Base-by-base conservation (phyloP, 345 rosid species). In the Eutrema yunnanense region DNA sequence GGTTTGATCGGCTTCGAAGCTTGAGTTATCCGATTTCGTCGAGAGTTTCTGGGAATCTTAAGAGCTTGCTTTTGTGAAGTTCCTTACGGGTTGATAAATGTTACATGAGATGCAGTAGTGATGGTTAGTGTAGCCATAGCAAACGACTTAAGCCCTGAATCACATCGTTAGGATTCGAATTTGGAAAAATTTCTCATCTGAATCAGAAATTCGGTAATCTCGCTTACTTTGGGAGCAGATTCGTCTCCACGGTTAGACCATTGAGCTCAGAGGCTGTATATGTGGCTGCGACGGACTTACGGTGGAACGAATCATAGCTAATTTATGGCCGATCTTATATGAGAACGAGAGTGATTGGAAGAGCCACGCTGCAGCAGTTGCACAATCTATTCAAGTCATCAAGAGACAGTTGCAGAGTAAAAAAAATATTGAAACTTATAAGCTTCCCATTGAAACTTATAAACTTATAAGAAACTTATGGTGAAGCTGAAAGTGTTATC, bases 291-390 rank as follows among this genome's bases (percentile, higher is more conserved):
- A 92, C 73, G 98, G 97, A 34, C 89, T 90, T 10, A 95, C 96
- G 5, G 86, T 95, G 49, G 96, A 90, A 50, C 80, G 84, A 36
- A 90, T 95, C 62, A 78, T 85, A 58, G 86, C 90, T 56, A 86
- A 67, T 71, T 85, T 81, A 55, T 95, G 97, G 99, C 51, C 84
- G 34, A 87, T 95, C 47, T 79, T 90, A 26, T 89, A 89, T 26
- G 99, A 92, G 77, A 78, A 72, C 49, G 97, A 92, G 62, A 74
- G 80, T 72, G 96, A 92, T 80, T 90, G 99, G 99, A 92, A 81
- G 76, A 90, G 97, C 68, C 97, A 95, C 80, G 91, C 93, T 50
- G 89, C 97, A 63, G 96, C 97, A 10, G 84, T 87, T 81, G 81
- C 97, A 59, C 97, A 92, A 63, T 95, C 97, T 73, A 83, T 95